Percentiles rank a stretch among this genome's conserved stretches.
Conservation (phyloP, 1,284 basidiomycete species). For the Irpex sp. region DNA sequence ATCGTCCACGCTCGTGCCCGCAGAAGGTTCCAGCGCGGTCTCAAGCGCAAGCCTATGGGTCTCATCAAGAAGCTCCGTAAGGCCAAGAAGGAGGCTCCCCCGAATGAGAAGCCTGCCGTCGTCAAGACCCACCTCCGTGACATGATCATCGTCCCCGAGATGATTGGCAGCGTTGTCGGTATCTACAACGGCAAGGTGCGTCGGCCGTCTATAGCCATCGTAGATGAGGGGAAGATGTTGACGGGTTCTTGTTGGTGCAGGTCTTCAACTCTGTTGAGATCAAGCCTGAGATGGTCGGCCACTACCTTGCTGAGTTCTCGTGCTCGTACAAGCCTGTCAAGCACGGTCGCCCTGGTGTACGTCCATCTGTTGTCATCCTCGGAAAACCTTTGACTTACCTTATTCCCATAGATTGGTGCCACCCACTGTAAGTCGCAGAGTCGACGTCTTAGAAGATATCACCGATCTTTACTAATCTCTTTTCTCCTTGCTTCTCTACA, state of each 20-base stretch:
- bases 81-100: slow-evolving; percentile 97
- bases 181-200: slow-evolving; percentile 96
- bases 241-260: slow-evolving; percentile 32
- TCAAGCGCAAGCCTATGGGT: slow-evolving; percentile 98
- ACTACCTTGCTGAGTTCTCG: slow-evolving; percentile 96
- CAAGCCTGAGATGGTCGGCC: slow-evolving; percentile 99
- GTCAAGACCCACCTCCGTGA: slow-evolving; percentile 99
- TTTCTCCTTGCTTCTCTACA: slow-evolving; percentile 21
- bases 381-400: not conserved
- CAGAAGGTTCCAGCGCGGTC: slow-evolving; percentile 97
- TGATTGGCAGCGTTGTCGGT: slow-evolving; percentile 96
- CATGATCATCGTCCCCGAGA: slow-evolving; percentile 99
- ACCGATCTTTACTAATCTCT: slow-evolving; percentile 5
- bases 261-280: slow-evolving; percentile 97
- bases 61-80: slow-evolving; percentile 99
- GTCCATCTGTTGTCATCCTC: slow-evolving; percentile 26
- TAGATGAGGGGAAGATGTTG: not conserved
- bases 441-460: too few species aligned
- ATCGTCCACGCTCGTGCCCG: slow-evolving; percentile 98
- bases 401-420: slow-evolving; percentile 72
- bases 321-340: slow-evolving; percentile 98
- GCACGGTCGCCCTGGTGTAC: slow-evolving; percentile 96
- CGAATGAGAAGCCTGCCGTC: slow-evolving; percentile 97
- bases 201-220: not conserved
- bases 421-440: slow-evolving; percentile 55